phyloP scores from a whole-genome alignment of 1,139 yeast genomes.

The Geotrichum restrictum region DNA sequence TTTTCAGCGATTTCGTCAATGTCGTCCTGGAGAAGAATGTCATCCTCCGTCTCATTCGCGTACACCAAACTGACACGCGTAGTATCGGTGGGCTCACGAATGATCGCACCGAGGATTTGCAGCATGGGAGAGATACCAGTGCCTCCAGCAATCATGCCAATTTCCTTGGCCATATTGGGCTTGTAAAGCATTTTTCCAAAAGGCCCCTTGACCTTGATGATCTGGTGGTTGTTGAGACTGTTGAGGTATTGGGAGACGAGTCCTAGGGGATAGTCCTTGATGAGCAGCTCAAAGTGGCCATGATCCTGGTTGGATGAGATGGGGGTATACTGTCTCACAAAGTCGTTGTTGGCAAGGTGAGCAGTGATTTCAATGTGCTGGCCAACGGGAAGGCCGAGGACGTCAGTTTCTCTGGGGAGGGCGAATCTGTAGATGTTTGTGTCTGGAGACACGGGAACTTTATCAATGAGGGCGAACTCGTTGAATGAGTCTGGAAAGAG shows the following conservation, averaged over 20 bases:
- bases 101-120: conserved; percentile 76
- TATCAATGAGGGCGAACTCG: conserved; percentile 74
- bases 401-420: conserved; percentile 65
- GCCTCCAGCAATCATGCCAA: conserved; percentile 92
- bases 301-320: conserved; percentile 70
- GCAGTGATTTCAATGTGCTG: conserved; percentile 61
- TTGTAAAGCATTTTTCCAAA: conserved; percentile 80
- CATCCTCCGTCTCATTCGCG: conserved; percentile 70
- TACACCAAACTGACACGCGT: conserved; percentile 67
- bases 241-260: conserved; percentile 74
- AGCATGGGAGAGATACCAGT: conserved; percentile 91
- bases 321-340: conserved; percentile 87
- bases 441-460: conserved; percentile 70
- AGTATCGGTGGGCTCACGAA: conserved; percentile 65
- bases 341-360: conserved; percentile 73
- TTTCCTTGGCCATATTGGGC: conserved; percentile 67
- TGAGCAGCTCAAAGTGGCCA: conserved; percentile 81
- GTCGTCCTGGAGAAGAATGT: conserved; percentile 71
- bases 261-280: conserved; percentile 84
- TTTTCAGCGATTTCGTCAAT: conserved; percentile 62
- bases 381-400: conserved; percentile 85
- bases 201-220: conserved; percentile 78
- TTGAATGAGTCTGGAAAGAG: conserved; percentile 61
- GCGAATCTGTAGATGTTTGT: conserved; percentile 78
- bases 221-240: conserved; percentile 59